Conservation (phyloP, 257 asterid genomes). For the Sherardia arvensis region DNA sequence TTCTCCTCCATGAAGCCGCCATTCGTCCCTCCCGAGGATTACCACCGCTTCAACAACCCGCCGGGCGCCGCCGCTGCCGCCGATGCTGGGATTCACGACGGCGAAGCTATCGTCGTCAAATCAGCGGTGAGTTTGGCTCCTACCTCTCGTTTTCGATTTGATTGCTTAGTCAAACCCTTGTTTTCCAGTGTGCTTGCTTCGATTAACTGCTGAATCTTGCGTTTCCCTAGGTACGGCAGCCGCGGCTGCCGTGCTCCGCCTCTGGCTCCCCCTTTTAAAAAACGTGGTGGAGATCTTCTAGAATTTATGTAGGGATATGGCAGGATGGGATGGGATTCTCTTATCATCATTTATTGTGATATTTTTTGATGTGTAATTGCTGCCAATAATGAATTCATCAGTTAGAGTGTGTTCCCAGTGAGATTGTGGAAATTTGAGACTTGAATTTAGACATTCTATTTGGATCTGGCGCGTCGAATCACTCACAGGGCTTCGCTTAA, state of each 20-base stretch:
- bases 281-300: background rate
- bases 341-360: background rate
- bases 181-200: background rate
- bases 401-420: background rate
- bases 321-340: background rate
- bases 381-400: background rate
- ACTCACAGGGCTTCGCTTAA: background rate
- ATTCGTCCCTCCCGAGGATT: conserved; percentile 51
- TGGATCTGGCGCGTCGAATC: background rate
- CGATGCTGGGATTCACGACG: conserved; percentile 31
- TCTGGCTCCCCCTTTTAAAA: background rate
- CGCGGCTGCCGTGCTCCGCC: background rate
- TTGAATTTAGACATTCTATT: background rate
- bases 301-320: background rate
- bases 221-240: background rate
- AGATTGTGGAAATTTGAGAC: background rate
- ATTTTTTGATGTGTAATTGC: background rate
- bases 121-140: conserved; percentile 52
- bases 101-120: conserved; percentile 65
- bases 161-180: background rate
- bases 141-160: conserved; percentile 1
- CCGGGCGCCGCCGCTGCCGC: conserved; percentile 35
- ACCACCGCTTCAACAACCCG: conserved; percentile 67
- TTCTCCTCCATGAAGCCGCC: conserved; percentile 81
- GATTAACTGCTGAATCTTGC: conserved; percentile 9